Evolutionary conservation across 2,329 filamentous ascomycete species (phyloP).

Genomic region (Sporothrix pallida): DNA sequence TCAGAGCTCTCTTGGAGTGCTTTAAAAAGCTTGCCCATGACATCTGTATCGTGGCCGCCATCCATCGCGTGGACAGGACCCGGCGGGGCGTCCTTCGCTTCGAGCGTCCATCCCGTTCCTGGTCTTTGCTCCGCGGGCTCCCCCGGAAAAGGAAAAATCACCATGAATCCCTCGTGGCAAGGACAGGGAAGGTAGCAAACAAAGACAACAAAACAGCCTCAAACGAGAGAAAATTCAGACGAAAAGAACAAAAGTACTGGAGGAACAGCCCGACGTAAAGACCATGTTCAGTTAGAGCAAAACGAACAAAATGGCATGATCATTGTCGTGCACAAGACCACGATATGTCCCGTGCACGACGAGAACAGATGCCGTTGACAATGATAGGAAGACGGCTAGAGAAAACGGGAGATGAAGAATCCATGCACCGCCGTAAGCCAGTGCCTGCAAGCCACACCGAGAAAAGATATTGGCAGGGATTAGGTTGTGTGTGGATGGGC

Average conservation of each 20-base stretch:
- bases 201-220: neutral
- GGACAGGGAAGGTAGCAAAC: neutral
- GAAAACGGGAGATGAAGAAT: neutral
- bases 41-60: neutral
- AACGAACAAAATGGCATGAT: neutral
- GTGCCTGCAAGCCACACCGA: slow-evolving; percentile 17
- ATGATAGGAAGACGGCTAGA: neutral
- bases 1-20: neutral
- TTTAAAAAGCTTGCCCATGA: neutral
- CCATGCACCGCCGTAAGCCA: slow-evolving; percentile 10
- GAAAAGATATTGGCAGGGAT: slow-evolving; percentile 8
- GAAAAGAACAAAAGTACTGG: neutral
- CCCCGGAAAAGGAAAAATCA: neutral
- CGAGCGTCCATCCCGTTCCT: slow-evolving; percentile 8
- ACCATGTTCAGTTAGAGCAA: neutral
- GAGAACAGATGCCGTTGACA: neutral
- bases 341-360: neutral
- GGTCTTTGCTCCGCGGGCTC: slow-evolving; percentile 14
- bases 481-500: neutral
- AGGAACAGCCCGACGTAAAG: neutral
- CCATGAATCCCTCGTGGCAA: neutral
- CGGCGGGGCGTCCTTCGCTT: slow-evolving; percentile 3
- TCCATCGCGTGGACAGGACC: neutral
- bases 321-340: neutral
- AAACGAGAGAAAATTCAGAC: neutral